A percentile compares a stretch with the other conserved stretches of the same genome.
Evolutionary conservation across 106 monocot genomes (phyloP).

Genomic region (Dendrobium catenatum): DNA sequence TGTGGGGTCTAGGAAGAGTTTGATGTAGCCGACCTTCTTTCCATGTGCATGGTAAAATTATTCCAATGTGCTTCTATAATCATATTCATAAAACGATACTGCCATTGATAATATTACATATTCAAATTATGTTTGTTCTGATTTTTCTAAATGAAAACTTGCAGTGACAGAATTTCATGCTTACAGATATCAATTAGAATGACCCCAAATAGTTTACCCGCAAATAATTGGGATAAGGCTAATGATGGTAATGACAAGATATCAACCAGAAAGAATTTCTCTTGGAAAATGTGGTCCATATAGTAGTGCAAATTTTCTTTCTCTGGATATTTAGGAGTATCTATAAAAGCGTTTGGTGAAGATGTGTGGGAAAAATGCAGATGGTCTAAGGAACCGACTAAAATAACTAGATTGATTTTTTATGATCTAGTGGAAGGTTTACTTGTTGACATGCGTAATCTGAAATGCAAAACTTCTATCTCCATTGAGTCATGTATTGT

Average conservation of each 20-base stretch:
- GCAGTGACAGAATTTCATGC: not conserved
- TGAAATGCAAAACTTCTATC: not conserved
- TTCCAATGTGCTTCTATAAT: not conserved
- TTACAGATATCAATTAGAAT: not conserved
- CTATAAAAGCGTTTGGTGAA: not conserved
- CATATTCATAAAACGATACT: not conserved
- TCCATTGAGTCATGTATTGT: not conserved
- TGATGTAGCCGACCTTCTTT: not conserved
- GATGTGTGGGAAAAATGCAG: not conserved
- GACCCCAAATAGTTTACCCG: not conserved
- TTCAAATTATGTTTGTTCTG: not conserved
- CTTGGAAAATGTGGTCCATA: not conserved
- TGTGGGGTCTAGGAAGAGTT: not conserved
- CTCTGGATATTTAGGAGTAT: not conserved
- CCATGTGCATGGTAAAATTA: not conserved
- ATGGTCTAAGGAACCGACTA: not conserved
- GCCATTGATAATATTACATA: not conserved
- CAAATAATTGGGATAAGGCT: not conserved
- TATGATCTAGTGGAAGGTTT: not conserved
- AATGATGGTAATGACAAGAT: not conserved
- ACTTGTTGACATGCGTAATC: not conserved
- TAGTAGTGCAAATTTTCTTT: not conserved
- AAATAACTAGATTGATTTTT: not conserved
- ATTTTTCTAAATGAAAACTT: not conserved
- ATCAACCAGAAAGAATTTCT: not conserved